phyloP scores from a whole-genome alignment of 2,329 filamentous ascomycete genomes.

The Aspergillus ustus region DNA sequence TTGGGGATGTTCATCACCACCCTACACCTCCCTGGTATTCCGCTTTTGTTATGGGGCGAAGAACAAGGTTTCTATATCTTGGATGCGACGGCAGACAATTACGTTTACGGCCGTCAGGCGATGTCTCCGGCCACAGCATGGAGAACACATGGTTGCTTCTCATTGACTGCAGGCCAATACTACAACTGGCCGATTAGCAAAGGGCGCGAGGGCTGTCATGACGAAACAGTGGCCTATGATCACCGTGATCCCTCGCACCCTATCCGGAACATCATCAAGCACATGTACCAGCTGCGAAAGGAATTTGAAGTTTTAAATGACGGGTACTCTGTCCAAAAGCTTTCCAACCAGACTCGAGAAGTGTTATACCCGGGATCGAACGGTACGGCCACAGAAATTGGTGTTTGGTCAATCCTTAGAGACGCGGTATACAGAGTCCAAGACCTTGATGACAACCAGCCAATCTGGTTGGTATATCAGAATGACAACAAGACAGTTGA shows the following conservation, averaged over 20 bases:
- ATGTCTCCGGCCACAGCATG: constrained; percentile 67
- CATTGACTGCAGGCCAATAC: constrained; percentile 60
- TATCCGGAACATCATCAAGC: constrained; percentile 64
- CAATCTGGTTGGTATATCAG: constrained; percentile 52
- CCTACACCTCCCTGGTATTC: constrained; percentile 64
- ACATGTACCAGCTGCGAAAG: constrained; percentile 64
- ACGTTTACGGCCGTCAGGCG: constrained; percentile 67
- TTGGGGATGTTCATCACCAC: constrained; percentile 64
- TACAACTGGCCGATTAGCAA: constrained; percentile 62
- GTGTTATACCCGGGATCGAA: constrained; percentile 58
- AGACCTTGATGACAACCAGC: constrained; percentile 55
- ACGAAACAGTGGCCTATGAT: constrained; percentile 62
- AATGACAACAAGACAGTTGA: constrained; percentile 54
- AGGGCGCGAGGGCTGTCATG: constrained; percentile 60
- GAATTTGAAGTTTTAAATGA: constrained; percentile 64
- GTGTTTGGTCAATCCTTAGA: constrained; percentile 65
- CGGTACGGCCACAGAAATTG: constrained; percentile 58
- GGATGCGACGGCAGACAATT: constrained; percentile 67
- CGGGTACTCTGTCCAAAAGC: constrained; percentile 59
- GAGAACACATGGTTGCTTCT: constrained; percentile 69
- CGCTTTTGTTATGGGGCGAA: constrained; percentile 66
- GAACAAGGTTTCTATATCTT: constrained; percentile 68
- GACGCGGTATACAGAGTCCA: constrained; percentile 57
- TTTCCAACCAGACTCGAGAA: constrained; percentile 61
- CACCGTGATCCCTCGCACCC: constrained; percentile 67